Conservation (phyloP, 2,329 filamentous ascomycete species). For the Fusarium bactridioides region DNA sequence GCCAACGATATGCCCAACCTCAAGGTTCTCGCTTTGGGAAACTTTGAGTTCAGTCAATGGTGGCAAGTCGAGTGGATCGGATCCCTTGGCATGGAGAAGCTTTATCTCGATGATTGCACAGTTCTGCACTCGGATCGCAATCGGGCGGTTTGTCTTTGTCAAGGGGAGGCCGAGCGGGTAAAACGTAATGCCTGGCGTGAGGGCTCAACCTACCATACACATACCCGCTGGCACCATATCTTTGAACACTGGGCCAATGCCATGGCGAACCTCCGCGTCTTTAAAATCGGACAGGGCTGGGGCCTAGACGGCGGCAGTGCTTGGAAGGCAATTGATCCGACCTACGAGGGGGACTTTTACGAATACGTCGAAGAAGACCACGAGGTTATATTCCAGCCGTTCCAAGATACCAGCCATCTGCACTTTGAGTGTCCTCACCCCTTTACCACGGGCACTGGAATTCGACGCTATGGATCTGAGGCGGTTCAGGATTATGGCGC, state of each 20-base stretch:
- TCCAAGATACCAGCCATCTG: not conserved
- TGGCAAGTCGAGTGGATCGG: constrained; percentile 57
- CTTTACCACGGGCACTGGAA: not conserved
- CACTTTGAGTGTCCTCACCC: constrained; percentile 4
- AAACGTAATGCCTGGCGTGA: not conserved
- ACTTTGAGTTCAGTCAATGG: constrained; percentile 52
- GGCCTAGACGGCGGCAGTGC: not conserved
- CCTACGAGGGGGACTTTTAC: not conserved
- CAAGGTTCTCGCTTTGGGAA: constrained; percentile 49
- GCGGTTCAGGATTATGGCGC: not conserved
- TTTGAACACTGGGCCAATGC: constrained; percentile 4
- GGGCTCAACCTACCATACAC: not conserved
- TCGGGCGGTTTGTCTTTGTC: not conserved
- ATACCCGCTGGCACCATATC: constrained; percentile 1
- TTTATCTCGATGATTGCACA: constrained; percentile 53
- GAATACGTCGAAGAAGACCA: not conserved
- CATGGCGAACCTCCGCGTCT: not conserved
- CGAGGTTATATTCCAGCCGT: not conserved
- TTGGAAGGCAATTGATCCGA: not conserved
- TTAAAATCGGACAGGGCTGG: not conserved
- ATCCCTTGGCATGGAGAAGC: constrained; percentile 45
- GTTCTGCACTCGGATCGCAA: constrained; percentile 35
- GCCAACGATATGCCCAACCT: constrained; percentile 46
- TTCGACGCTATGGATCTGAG: not conserved
- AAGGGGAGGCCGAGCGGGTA: not conserved